These are phyloP conservation scores for Phytophthora sojae DNA, from an alignment of 352 stramenopile species.

Conservation along the genomic window DNA sequence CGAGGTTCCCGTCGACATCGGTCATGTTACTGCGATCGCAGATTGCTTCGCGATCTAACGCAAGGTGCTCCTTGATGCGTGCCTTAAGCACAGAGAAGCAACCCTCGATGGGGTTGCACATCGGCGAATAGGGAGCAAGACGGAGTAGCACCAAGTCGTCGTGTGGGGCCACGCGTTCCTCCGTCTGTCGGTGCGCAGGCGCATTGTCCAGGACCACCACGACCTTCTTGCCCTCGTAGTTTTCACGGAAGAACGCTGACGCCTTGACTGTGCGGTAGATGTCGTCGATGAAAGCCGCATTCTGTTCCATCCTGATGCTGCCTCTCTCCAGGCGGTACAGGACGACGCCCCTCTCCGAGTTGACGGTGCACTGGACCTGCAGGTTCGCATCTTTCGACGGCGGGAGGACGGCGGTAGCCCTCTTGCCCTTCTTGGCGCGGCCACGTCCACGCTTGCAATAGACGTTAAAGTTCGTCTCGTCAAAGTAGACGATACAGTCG, in stretches of 20 bases:
- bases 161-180: no score
- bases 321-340: neutral
- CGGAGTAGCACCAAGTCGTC: no score
- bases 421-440: neutral
- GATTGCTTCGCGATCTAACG: no score
- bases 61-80: no score
- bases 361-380: constrained; percentile 11
- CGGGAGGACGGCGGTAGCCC: neutral
- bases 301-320: neutral
- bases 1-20: no score
- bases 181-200: no score
- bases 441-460: neutral
- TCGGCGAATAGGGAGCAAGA: no score
- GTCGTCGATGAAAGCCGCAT: neutral
- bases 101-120: no score
- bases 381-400: constrained; percentile 10
- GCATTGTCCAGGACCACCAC: no score
- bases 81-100: no score
- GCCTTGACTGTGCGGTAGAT: neutral
- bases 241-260: neutral
- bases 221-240: constrained; percentile 1
- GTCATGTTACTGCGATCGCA: no score
- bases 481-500: constrained; percentile 13
- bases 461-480: constrained; percentile 1
- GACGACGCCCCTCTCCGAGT: neutral